Evolutionary conservation across 2,329 filamentous ascomycete species (phyloP).

Genomic region (Stagonosporopsis chrysanthemi): DNA sequence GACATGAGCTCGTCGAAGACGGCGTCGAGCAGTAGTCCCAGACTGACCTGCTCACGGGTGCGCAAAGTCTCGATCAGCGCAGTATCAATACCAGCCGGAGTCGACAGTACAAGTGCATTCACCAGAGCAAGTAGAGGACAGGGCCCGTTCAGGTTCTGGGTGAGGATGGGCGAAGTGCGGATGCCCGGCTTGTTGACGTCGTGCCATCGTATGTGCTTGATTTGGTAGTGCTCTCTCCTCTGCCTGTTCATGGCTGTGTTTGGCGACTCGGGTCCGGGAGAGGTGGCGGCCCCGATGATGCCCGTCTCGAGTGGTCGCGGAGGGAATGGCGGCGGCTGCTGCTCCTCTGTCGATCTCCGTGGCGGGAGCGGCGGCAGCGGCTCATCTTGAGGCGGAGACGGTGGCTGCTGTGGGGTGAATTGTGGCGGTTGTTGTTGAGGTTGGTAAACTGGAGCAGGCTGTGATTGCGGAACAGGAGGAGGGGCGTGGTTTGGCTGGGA

Average conservation of each 20-base stretch:
- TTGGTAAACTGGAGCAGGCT: slow-evolving; percentile 11
- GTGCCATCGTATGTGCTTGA: slow-evolving; percentile 89
- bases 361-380: slow-evolving; percentile 44
- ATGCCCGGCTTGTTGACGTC: slow-evolving; percentile 69
- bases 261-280: slow-evolving; percentile 49
- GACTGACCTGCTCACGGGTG: slow-evolving; percentile 84
- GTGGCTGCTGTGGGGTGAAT: slow-evolving; percentile 11
- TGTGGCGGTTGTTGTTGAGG: not conserved
- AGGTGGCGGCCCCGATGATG: slow-evolving; percentile 17
- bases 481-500: slow-evolving; percentile 7
- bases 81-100: slow-evolving; percentile 70
- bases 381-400: slow-evolving; percentile 26
- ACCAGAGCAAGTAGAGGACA: slow-evolving; percentile 92
- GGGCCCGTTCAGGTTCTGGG: slow-evolving; percentile 93
- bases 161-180: slow-evolving; percentile 82
- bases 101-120: slow-evolving; percentile 87
- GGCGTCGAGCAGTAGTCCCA: slow-evolving; percentile 84
- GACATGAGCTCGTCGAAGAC: slow-evolving; percentile 95
- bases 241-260: slow-evolving; percentile 53
- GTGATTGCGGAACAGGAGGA: slow-evolving; percentile 8
- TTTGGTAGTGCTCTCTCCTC: slow-evolving; percentile 82
- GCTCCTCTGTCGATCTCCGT: slow-evolving; percentile 44
- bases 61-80: slow-evolving; percentile 79
- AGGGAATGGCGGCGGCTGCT: slow-evolving; percentile 42
- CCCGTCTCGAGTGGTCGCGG: slow-evolving; percentile 44